phyloP scores from a whole-genome alignment of 73 alveolate genomes.

The Stentor coeruleus region DNA sequence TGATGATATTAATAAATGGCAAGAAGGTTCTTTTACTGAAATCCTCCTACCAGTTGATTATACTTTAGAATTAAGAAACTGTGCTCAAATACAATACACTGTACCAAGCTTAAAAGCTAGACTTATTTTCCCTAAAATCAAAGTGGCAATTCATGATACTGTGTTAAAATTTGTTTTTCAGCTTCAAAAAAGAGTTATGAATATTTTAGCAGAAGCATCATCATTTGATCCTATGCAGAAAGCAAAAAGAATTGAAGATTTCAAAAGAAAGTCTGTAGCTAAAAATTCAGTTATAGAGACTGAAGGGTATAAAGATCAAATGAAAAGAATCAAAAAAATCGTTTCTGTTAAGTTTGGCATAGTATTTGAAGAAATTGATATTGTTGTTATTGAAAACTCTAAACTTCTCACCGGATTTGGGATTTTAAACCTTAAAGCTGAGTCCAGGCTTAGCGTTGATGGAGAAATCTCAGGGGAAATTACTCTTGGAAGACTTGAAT shows the following conservation, averaged over 20 bases:
- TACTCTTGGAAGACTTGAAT: background rate
- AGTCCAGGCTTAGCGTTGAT: background rate
- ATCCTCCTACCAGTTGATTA: too few relatives aligned
- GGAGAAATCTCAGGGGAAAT: background rate
- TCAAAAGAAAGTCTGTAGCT: too few relatives aligned
- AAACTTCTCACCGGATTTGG: background rate
- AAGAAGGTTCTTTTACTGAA: too few relatives aligned
- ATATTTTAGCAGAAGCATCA: too few relatives aligned
- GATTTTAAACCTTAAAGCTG: background rate
- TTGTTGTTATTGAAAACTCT: background rate
- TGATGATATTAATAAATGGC: too few relatives aligned
- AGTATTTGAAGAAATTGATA: background rate
- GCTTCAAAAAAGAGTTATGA: background rate
- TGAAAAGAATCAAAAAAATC: background rate
- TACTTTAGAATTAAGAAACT: too few relatives aligned
- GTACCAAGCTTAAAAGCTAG: background rate
- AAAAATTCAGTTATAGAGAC: background rate
- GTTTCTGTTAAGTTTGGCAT: background rate
- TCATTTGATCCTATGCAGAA: too few relatives aligned
- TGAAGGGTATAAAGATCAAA: constrained; percentile 13
- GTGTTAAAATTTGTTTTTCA: background rate
- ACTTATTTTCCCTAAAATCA: background rate
- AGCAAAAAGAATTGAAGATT: too few relatives aligned
- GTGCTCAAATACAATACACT: background rate
- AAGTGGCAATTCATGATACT: too few relatives aligned